Evolutionary conservation across 495 filamentous ascomycete species (phyloP), one percentile per base, ranked within the genome.

Genomic region (Penicillium parvum): DNA sequence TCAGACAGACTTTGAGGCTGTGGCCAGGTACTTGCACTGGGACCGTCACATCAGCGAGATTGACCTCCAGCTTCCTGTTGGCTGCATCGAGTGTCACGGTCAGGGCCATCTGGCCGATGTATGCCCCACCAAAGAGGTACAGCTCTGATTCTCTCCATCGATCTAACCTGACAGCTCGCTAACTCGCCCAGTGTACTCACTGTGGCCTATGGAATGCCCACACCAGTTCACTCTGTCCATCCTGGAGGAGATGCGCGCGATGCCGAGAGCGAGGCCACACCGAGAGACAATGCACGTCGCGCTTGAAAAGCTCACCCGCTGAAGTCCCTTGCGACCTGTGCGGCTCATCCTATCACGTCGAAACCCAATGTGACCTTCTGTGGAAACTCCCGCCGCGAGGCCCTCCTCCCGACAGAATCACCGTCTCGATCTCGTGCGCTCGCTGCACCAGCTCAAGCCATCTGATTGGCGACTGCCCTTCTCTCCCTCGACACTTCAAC

Each of bases 51-150:
- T 82, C 66, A 45, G 87, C 52, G 50, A 86, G 26, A 57, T 79
- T 69, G 60, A 89, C 65, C 64, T 79, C 62, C 61, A 84, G 71
- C 37, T 79, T 71, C 86, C 85, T 72, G 56, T 83, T 47, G 61
- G 64, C 32, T 78, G 63, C 29, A 60, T 57, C 16, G 70, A 73
- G 40, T 78, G 74, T 40, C 57, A 68, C 23, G 47, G 56, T 16
- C 52, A 66, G 47, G 74, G 72, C 6, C 74, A 78, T 43, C 47
- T 73, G 43, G 60, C 61, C 16, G 60, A 61, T 8, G 60, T 68
- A 16, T 78, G 74, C 51, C 66, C 69, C 0, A 51, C 47, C 8
- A 72, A 65, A 41, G 67, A 69, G 65, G 70, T 71, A 57, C 22
- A 53, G 43, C 52, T 54, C 34, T 42, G n/a, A n/a, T n/a, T n/a